phyloP scores from a whole-genome alignment of 371 early-diverging fungal genomes.

The Chytridium lagenaria region DNA sequence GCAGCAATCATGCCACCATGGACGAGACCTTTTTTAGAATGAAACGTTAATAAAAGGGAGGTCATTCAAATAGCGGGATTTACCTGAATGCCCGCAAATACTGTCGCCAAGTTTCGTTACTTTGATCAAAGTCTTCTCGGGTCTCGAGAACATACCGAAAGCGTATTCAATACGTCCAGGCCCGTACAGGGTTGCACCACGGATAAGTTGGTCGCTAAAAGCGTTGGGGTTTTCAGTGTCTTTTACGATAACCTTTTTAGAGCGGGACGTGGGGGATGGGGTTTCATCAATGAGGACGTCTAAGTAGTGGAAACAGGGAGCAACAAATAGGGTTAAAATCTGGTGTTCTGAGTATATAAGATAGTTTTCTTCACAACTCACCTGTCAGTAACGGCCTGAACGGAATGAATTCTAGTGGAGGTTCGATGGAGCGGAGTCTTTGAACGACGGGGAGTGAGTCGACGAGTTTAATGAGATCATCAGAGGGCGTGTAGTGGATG shows the following conservation, averaged over 20 bases:
- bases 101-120: constrained; percentile 8
- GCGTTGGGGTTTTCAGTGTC: not conserved
- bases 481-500: not conserved
- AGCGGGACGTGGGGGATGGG: too few relatives aligned
- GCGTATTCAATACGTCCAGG: constrained; percentile 24
- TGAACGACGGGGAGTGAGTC: not conserved
- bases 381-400: constrained; percentile 6
- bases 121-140: constrained; percentile 10
- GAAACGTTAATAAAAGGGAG: not conserved
- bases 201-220: not conserved
- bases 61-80: not conserved
- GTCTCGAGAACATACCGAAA: not conserved
- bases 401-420: not conserved
- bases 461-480: not conserved
- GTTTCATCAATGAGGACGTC: not conserved
- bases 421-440: not conserved
- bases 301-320: too few relatives aligned
- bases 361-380: too few relatives aligned
- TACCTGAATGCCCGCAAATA: constrained; percentile 23
- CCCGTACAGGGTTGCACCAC: constrained; percentile 19
- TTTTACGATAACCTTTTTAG: not conserved
- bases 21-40: not conserved
- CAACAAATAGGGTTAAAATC: too few relatives aligned
- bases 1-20: constrained; percentile 66
- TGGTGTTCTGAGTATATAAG: too few relatives aligned